Evolutionary conservation across 2,329 filamentous ascomycete genomes (phyloP), one percentile per base, ranked within the genome.

Genomic region (Aspergillus hiratsukae): DNA sequence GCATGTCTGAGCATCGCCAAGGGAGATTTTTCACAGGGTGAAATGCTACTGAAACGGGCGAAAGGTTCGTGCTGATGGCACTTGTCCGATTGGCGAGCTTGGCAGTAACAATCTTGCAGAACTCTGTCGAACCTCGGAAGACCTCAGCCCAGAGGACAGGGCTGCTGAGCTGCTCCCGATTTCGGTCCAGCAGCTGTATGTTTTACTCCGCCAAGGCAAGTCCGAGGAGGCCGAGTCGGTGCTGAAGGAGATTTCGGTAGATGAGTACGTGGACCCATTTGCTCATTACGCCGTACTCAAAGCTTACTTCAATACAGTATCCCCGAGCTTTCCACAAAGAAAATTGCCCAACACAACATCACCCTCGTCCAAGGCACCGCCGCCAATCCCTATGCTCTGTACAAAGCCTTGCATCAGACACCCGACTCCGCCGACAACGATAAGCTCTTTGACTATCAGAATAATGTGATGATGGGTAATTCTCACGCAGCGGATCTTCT

Each of bases 1-100:
- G 85, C 84, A 37, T 87, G 85, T 68, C 78, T 80, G 55, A 83
- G 82, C 65, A 83, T 87, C 66, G 83, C 83, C 41, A 78, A 82
- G 62, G 83, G 83, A 45, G 81, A 84, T 63, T 74, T 85, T 49
- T 77, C 72, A 3, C 81, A 86, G 64, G 83, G 77, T 23, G 81
- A 84, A 59, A 70, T 86, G 31, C 75, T 87, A 55, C 69, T 87
- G 56, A 83, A 80, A 69, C 76, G 84, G 57, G 82, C 85, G 28
- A 82, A 81, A 70, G 78, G 79, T 80, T 58, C 40, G 72, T 61
- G 50, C 19, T 9, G 17, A 25, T n/a, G 19, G 19, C 48, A 48
- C 10, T 9, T n/a, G n/a, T n/a, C 28, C 11, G 10, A 37, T 37
- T 27, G 49, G 52, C 55, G 40, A 54, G 46, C 27, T 14, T 45